phyloP scores from a whole-genome alignment of 305 asterid genomes.

The Fraxinus dipetala region DNA sequence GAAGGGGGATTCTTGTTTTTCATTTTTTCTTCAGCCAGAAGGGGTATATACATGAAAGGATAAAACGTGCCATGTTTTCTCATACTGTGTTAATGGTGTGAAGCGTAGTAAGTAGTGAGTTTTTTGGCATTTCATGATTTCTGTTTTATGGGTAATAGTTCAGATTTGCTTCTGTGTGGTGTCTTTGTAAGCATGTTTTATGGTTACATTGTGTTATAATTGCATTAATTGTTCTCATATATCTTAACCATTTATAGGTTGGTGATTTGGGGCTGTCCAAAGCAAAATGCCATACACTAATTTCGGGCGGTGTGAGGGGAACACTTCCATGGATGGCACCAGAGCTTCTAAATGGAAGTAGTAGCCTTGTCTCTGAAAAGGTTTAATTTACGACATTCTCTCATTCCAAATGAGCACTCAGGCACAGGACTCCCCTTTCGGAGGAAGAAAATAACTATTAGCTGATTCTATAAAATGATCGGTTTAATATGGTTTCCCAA shows the following conservation, averaged over 20 bases:
- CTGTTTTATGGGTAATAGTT: neutral
- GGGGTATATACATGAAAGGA: neutral
- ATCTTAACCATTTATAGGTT: slow-evolving; percentile 43
- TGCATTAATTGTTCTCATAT: slow-evolving; percentile 9
- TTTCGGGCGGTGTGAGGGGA: slow-evolving; percentile 87
- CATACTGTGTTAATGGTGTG: neutral
- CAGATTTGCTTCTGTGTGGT: neutral
- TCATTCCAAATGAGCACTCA: neutral
- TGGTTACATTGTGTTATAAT: neutral
- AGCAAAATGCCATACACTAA: slow-evolving; percentile 73
- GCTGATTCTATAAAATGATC: neutral
- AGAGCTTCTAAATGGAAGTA: slow-evolving; percentile 84
- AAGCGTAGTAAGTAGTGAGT: neutral
- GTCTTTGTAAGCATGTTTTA: neutral
- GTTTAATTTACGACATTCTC: slow-evolving; percentile 24
- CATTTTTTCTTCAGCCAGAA: neutral
- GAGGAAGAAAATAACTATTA: neutral
- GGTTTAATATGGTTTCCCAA: neutral
- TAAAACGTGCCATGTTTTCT: neutral
- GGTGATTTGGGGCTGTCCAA: slow-evolving; percentile 88
- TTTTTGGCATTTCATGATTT: neutral
- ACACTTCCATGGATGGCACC: slow-evolving; percentile 98
- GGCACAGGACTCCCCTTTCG: neutral
- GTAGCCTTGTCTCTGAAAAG: slow-evolving; percentile 85
- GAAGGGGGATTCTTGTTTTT: neutral